Evolutionary conservation across 2,329 filamentous ascomycete species (phyloP).

Genomic region (Gnomoniopsis sp.): DNA sequence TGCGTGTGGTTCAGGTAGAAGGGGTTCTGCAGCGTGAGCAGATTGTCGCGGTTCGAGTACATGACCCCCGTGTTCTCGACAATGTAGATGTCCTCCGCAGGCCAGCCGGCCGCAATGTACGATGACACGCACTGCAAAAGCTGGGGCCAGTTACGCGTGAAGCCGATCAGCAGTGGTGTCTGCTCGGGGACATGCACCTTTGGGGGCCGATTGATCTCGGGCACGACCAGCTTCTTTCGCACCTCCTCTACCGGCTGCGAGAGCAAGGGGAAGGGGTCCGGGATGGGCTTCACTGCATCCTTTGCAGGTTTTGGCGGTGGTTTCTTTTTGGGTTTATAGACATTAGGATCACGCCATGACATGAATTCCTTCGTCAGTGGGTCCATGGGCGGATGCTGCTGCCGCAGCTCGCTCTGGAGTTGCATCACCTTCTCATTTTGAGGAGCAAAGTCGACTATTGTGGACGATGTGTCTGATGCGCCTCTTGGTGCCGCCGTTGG

Average conservation of each 20-base stretch:
- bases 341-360: conserved; percentile 12
- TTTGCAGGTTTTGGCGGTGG: conserved; percentile 32
- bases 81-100: conserved; percentile 48
- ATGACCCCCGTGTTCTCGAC: conserved; percentile 55
- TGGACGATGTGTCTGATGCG: background rate
- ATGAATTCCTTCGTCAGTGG: conserved; percentile 15
- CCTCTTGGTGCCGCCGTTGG: conserved; percentile 3
- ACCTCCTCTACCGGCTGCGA: conserved; percentile 24
- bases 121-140: conserved; percentile 49
- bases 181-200: conserved; percentile 31
- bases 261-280: conserved; percentile 37
- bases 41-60: conserved; percentile 40
- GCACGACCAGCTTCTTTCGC: conserved; percentile 20
- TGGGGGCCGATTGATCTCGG: conserved; percentile 31
- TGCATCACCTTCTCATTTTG: conserved; percentile 9
- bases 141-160: conserved; percentile 50
- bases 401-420: conserved; percentile 9
- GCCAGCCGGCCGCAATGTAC: conserved; percentile 55
- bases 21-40: conserved; percentile 46
- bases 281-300: conserved; percentile 26
- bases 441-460: background rate
- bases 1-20: conserved; percentile 52
- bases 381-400: conserved; percentile 17
- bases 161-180: conserved; percentile 45
- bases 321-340: conserved; percentile 17